A percentile compares a stretch with the other conserved stretches of the same genome.
Conservation (phyloP, 495 filamentous ascomycete genomes). For the Xylaria sp. region DNA sequence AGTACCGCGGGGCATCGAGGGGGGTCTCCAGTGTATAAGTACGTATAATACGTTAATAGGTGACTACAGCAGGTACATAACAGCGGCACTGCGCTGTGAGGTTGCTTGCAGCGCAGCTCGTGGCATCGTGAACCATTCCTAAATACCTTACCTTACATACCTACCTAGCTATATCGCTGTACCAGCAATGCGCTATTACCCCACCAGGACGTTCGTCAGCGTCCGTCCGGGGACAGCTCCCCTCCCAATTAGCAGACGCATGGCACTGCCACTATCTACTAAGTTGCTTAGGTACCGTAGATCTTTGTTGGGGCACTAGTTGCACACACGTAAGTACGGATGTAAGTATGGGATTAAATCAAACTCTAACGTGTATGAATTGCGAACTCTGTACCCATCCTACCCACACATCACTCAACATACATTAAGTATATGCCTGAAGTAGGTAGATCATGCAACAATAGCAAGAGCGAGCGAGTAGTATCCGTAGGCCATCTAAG, state of each 20-base stretch:
- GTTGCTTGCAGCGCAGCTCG: conserved; percentile 4
- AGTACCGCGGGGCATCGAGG: not conserved
- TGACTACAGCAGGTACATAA: too few relatives aligned
- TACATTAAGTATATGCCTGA: too few relatives aligned
- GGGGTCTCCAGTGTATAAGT: too few relatives aligned
- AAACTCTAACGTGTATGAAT: too few relatives aligned
- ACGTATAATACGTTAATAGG: too few relatives aligned
- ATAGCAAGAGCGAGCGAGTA: not conserved
- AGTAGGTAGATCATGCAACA: too few relatives aligned
- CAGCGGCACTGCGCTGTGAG: not conserved
- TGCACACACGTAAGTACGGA: too few relatives aligned
- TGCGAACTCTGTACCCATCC: not conserved
- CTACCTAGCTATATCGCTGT: too few relatives aligned
- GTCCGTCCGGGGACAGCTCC: not conserved
- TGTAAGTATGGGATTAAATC: too few relatives aligned
- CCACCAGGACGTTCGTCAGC: not conserved
- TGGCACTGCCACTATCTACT: not conserved
- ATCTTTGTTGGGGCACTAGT: not conserved
- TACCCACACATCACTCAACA: not conserved
- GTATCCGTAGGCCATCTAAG: not conserved
- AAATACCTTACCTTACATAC: too few relatives aligned
- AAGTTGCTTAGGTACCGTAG: not conserved
- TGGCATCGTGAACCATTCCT: not conserved
- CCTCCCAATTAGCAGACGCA: not conserved
- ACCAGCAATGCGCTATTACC: not conserved